Conservation (phyloP, 768 basidiomycete genomes). For the Boletus subparvulus region DNA sequence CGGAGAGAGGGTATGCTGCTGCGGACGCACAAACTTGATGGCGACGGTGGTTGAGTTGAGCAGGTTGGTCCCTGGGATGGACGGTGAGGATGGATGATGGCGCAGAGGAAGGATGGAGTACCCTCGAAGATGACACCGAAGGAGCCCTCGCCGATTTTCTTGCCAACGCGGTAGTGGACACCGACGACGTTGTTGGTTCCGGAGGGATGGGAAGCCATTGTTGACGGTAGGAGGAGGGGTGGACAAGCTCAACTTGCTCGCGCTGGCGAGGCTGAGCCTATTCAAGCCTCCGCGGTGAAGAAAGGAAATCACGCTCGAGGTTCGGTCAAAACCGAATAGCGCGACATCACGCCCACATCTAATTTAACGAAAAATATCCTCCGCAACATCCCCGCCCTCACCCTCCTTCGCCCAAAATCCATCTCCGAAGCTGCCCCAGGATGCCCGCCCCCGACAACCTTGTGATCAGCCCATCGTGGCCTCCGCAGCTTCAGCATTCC, state of each 20-base stretch:
- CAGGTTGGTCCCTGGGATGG: conserved; percentile 80
- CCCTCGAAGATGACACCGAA: conserved; percentile 97
- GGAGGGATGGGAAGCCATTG: conserved; percentile 57
- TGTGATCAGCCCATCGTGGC: background rate
- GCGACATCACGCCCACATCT: background rate
- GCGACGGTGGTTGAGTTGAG: conserved; percentile 98
- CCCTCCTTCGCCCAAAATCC: background rate
- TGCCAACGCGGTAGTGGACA: conserved; percentile 95
- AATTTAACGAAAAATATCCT: conserved; percentile 6
- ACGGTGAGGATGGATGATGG: background rate
- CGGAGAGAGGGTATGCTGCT: background rate
- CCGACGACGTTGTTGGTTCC: conserved; percentile 82
- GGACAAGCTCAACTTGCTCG: conserved; percentile 2
- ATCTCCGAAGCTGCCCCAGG: conserved; percentile 17
- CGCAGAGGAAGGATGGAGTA: conserved; percentile 25
- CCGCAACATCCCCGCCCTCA: conserved; percentile 22
- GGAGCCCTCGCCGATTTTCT: conserved; percentile 98
- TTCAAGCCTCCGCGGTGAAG: conserved; percentile 29
- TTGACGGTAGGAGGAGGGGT: conserved; percentile 15
- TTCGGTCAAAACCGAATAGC: conserved; percentile 32
- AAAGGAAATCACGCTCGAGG: conserved; percentile 26
- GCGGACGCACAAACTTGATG: conserved; percentile 94
- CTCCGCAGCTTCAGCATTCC: too few species aligned
- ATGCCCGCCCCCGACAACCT: conserved; percentile 7
- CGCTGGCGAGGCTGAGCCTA: conserved; percentile 26